A percentile compares a stretch with the other conserved stretches of the same genome.
phyloP scores from a whole-genome alignment of 2,329 filamentous ascomycete species.

The Davidsoniella eucalypti region DNA sequence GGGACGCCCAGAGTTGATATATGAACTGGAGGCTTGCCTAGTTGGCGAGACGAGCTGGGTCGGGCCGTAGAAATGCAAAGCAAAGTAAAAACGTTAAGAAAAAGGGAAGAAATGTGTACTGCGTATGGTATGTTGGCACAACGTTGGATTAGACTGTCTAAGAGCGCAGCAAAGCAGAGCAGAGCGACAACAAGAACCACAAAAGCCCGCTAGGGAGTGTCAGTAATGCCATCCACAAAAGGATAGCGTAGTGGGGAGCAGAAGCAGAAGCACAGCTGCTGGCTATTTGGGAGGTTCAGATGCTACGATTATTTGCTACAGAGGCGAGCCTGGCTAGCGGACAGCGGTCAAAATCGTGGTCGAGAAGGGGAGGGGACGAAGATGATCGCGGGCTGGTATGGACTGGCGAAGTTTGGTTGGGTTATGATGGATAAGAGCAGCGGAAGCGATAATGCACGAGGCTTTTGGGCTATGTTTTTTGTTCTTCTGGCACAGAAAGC shows the following conservation, averaged over 20 bases:
- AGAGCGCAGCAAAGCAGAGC: not conserved
- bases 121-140: conserved; percentile 12
- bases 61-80: conserved; percentile 6
- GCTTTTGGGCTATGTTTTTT: no score
- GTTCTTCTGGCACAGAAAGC: no score
- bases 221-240: not conserved
- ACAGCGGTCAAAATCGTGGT: no score
- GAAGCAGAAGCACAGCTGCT: not conserved
- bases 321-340: not conserved
- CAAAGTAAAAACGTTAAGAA: conserved; percentile 1
- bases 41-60: not conserved
- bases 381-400: no score
- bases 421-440: no score
- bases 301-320: not conserved
- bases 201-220: not conserved
- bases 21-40: no score
- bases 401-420: no score
- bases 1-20: no score
- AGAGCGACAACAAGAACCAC: not conserved
- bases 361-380: no score
- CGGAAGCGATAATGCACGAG: no score
- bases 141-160: not conserved
- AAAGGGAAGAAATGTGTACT: conserved; percentile 9
- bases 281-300: no score
- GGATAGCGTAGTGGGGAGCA: not conserved